These are phyloP conservation scores for Cercospora zeina DNA, from an alignment of 2,329 filamentous ascomycete genomes.

Conservation along the genomic window DNA sequence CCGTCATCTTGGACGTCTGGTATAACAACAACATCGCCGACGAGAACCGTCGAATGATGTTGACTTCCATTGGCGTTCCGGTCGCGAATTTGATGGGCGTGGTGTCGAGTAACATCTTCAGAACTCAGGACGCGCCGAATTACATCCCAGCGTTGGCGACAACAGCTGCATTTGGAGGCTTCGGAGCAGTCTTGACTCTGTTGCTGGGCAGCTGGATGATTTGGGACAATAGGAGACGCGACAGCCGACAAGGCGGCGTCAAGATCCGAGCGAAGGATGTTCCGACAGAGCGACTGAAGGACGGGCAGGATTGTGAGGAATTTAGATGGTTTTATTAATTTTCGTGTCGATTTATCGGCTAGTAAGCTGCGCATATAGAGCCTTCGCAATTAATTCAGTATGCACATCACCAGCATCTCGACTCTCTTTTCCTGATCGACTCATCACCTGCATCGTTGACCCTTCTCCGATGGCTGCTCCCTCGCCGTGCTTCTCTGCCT, in stretches of 20 bases:
- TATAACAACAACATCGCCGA: slow-evolving; percentile 84
- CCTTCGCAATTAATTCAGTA: too few relatives aligned
- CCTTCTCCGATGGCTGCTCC: too few relatives aligned
- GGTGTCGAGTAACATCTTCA: slow-evolving; percentile 68
- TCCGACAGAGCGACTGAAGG: slow-evolving; percentile 48
- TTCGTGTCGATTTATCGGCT: neutral
- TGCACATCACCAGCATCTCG: too few relatives aligned
- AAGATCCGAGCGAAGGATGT: slow-evolving; percentile 55
- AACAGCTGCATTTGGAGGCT: slow-evolving; percentile 63
- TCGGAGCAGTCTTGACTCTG: slow-evolving; percentile 57
- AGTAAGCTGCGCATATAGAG: neutral
- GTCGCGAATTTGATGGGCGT: slow-evolving; percentile 76
- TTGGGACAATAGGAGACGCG: slow-evolving; percentile 62
- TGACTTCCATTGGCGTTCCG: slow-evolving; percentile 72
- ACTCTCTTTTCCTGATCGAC: too few relatives aligned
- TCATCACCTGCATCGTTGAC: too few relatives aligned
- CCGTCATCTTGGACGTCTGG: slow-evolving; percentile 67
- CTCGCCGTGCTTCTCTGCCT: too few relatives aligned
- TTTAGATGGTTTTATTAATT: slow-evolving; percentile 48
- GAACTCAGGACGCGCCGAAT: slow-evolving; percentile 62
- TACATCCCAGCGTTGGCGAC: slow-evolving; percentile 67
- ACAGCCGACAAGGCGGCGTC: slow-evolving; percentile 55
- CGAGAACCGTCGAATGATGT: slow-evolving; percentile 68
- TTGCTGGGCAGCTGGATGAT: slow-evolving; percentile 65
- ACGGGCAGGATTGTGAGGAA: slow-evolving; percentile 47